These are phyloP conservation scores for Epithele typhae DNA, from an alignment of 768 basidiomycete species.

Conservation along the genomic window DNA sequence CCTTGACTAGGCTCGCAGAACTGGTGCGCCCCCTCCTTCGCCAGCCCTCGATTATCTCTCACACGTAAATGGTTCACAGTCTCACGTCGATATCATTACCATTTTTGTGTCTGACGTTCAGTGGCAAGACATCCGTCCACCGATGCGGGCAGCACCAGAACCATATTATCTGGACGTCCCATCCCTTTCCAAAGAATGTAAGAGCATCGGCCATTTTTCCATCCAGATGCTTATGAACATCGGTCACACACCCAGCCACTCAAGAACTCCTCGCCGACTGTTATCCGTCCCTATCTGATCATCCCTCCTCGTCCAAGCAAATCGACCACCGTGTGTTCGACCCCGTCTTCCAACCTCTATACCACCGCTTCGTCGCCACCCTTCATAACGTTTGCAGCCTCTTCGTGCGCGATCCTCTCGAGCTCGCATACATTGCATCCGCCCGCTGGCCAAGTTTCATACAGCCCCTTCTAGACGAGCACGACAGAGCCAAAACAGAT, in stretches of 20 bases:
- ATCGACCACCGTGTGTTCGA: slow-evolving; percentile 38
- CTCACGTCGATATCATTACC: slow-evolving; percentile 52
- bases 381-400: slow-evolving; percentile 58
- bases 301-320: slow-evolving; percentile 5
- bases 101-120: slow-evolving; percentile 59
- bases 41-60: background rate
- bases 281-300: slow-evolving; percentile 25
- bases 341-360: slow-evolving; percentile 52
- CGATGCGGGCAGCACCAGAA: slow-evolving; percentile 65
- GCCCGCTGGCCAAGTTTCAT: slow-evolving; percentile 82
- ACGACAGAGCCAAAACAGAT: slow-evolving; percentile 9
- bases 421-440: slow-evolving; percentile 71
- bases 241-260: slow-evolving; percentile 23
- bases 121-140: slow-evolving; percentile 73
- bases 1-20: slow-evolving; percentile 67
- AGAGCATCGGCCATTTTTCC: background rate
- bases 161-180: slow-evolving; percentile 63
- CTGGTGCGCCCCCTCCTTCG: slow-evolving; percentile 41
- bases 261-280: slow-evolving; percentile 35
- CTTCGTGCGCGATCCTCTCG: slow-evolving; percentile 63
- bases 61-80: slow-evolving; percentile 38
- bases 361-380: slow-evolving; percentile 55
- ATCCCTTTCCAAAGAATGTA: slow-evolving; percentile 54
- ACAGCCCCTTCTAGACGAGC: slow-evolving; percentile 54
- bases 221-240: background rate